These are phyloP conservation scores for Starmerella vaccinii DNA, from an alignment of 805 yeast genomes.

Conservation along the genomic window DNA sequence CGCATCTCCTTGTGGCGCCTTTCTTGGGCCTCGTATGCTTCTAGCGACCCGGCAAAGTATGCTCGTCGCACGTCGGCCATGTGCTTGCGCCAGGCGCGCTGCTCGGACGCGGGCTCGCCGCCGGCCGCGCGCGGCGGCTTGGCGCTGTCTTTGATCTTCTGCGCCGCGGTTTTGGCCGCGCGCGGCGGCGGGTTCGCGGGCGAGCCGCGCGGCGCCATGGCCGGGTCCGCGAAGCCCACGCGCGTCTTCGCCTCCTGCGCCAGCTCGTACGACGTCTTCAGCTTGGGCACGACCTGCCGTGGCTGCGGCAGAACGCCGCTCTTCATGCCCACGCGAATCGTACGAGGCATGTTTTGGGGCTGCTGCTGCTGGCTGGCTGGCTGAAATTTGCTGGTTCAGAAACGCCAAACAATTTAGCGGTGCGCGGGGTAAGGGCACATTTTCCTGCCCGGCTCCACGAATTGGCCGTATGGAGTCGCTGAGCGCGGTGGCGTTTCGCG, in stretches of 20 bases:
- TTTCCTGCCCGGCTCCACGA: too few relatives aligned
- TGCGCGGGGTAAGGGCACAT: neutral
- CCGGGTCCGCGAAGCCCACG: conserved; percentile 58
- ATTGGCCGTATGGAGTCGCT: neutral
- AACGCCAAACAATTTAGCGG: neutral
- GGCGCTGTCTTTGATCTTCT: conserved; percentile 47
- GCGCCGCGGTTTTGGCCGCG: conserved; percentile 43
- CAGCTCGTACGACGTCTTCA: conserved; percentile 27
- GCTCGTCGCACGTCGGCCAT: conserved; percentile 60
- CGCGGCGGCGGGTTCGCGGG: conserved; percentile 41
- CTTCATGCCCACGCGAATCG: conserved; percentile 38
- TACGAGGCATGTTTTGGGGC: conserved; percentile 15
- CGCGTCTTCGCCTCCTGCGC: conserved; percentile 39
- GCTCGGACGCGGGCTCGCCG: conserved; percentile 20
- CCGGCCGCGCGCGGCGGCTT: conserved; percentile 29
- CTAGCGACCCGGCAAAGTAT: conserved; percentile 55
- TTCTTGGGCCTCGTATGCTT: conserved; percentile 43
- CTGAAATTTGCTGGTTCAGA: neutral
- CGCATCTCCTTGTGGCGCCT: conserved; percentile 34
- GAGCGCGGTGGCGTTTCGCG: too few relatives aligned
- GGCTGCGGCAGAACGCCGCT: conserved; percentile 76
- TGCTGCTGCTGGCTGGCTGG: neutral
- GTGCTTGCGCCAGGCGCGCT: conserved; percentile 40
- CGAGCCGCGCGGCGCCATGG: conserved; percentile 57
- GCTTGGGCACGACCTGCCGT: conserved; percentile 61